Base-by-base conservation (phyloP, 441 rosid genomes). In the Gossypium schwendimanii region DNA sequence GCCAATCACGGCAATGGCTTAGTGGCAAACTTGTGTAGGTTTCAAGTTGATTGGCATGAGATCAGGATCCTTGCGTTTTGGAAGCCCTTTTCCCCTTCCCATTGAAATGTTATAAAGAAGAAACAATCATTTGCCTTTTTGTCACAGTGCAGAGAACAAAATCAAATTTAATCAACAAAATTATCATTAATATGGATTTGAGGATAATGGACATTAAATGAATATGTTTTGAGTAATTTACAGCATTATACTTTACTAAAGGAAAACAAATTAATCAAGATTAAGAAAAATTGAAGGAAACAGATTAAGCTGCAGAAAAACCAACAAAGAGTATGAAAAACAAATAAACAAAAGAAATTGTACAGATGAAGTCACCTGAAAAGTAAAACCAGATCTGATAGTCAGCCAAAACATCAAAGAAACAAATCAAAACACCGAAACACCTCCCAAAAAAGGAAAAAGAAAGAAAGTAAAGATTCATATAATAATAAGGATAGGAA, bases 341-440 rank as follows among this genome's bases (percentile, higher is more conserved):
- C 1, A 54, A 54, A 20, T 6, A 5, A 20, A 54, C 3, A 54
- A 20, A 54, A 20, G 59, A 54, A 54, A 8, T 10, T 6, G 20
- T 18, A 20, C 6, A 52, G 10, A 15, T 17, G 9, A 55, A 72
- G 23, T 53, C 33, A 47, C 10, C 21, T 63, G 39, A 70, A 61
- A 36, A 7, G 1, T 47, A 61, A 63, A 3, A 4, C 49, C 77
- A 83, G 84, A 86, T 81, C 87, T 81, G 71, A 76, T 71, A 47
- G 54, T 74, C 53, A 6, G 20, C 14, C 24, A 73, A 63, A 45
- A 63, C 44, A 53, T 63, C 41, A 4, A 9, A 69, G 12, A 33
- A 65, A 61, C 11, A 70, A 5, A 24, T 69, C 21, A 5, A 20
- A 20, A 9, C n/a, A 52, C 11, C n/a, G 14, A 3, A 24, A 49